A percentile compares a stretch with the other conserved stretches of the same genome.
Evolutionary conservation across 2,329 filamentous ascomycete species (phyloP).

Genomic region (Paecilomyces fulvus): DNA sequence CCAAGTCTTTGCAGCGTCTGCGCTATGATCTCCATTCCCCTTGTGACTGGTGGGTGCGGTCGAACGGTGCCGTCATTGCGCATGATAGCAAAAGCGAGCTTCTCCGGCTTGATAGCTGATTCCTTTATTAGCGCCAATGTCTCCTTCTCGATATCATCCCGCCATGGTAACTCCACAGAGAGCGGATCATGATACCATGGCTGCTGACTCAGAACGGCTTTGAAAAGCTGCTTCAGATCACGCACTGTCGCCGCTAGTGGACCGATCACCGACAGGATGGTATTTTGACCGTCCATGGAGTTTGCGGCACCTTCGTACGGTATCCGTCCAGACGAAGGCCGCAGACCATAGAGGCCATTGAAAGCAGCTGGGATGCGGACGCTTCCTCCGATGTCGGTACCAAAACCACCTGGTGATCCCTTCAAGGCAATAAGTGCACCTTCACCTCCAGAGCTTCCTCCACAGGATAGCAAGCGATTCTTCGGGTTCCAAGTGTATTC

Average conservation of each 20-base stretch:
- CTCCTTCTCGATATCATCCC: conserved; percentile 36
- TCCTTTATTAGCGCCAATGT: conserved; percentile 32
- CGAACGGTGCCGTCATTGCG: conserved; percentile 43
- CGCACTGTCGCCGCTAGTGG: conserved; percentile 51
- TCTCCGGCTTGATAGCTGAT: conserved; percentile 18
- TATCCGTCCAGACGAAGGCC: conserved; percentile 46
- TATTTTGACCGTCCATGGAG: conserved; percentile 56
- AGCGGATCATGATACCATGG: conserved; percentile 62
- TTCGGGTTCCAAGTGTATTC: conserved; percentile 50
- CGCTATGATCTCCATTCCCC: conserved; percentile 46
- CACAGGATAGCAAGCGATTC: conserved; percentile 46
- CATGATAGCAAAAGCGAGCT: conserved; percentile 49
- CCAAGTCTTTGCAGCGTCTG: conserved; percentile 44
- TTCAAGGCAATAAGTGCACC: conserved; percentile 47
- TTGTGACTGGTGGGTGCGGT: conserved; percentile 49
- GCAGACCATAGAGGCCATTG: conserved; percentile 49
- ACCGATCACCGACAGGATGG: conserved; percentile 54
- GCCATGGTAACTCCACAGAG: conserved; percentile 58
- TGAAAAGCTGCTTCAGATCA: conserved; percentile 48
- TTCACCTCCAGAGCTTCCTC: conserved; percentile 53
- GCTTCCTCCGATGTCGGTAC: conserved; percentile 50
- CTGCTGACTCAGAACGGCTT: conserved; percentile 47
- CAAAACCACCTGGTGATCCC: conserved; percentile 49
- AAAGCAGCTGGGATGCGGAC: conserved; percentile 54
- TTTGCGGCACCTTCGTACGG: conserved; percentile 54